Evolutionary conservation across 768 basidiomycete species (phyloP).

Genomic region (Hericium coralloides): DNA sequence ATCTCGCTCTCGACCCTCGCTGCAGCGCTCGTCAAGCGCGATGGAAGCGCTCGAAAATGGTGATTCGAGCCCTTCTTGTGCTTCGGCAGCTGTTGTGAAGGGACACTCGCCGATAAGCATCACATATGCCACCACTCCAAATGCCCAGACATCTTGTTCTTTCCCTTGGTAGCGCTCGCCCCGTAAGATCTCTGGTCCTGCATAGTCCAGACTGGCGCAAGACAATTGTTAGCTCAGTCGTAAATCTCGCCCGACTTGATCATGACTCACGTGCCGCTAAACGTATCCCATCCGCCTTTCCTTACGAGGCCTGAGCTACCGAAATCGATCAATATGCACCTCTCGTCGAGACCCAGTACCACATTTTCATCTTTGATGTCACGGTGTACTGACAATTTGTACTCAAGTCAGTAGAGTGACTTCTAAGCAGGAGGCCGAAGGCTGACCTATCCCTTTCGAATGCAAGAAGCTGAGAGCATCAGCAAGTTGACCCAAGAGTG

Average conservation of each 20-base stretch:
- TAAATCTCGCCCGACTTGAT: neutral
- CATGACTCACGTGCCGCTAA: slow-evolving; percentile 79
- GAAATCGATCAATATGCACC: slow-evolving; percentile 93
- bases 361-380: slow-evolving; percentile 99
- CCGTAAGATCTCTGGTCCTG: slow-evolving; percentile 91
- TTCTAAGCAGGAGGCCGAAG: neutral
- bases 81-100: slow-evolving; percentile 85
- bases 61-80: slow-evolving; percentile 73
- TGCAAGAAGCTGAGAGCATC: slow-evolving; percentile 89
- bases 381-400: slow-evolving; percentile 61
- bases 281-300: slow-evolving; percentile 80
- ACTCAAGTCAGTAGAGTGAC: neutral
- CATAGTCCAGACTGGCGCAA: slow-evolving; percentile 70
- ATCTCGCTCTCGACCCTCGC: slow-evolving; percentile 59
- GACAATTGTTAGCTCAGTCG: slow-evolving; percentile 10
- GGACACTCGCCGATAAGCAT: slow-evolving; percentile 89
- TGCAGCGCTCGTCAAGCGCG: slow-evolving; percentile 71
- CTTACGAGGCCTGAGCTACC: slow-evolving; percentile 85
- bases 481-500: slow-evolving; percentile 88
- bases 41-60: slow-evolving; percentile 73
- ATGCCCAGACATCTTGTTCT: slow-evolving; percentile 98
- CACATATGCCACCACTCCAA: slow-evolving; percentile 94
- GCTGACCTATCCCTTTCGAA: slow-evolving; percentile 79
- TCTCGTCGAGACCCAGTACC: slow-evolving; percentile 69
- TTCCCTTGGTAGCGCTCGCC: slow-evolving; percentile 94